Evolutionary conservation across 2,329 filamentous ascomycete species (phyloP).

Genomic region (Pseudogymnoascus sp.): DNA sequence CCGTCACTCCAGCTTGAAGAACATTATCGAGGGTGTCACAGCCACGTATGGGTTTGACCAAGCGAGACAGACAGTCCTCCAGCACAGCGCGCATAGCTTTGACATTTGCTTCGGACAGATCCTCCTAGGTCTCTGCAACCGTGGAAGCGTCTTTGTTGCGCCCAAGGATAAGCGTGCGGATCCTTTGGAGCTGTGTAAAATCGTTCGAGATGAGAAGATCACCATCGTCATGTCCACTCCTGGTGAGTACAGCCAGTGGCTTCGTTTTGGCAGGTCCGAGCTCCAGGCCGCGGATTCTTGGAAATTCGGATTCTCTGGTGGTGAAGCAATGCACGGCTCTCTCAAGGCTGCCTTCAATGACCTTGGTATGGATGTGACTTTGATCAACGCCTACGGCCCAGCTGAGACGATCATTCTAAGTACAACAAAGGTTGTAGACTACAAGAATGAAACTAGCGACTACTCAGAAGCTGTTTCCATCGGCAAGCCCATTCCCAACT

Average conservation of each 20-base stretch:
- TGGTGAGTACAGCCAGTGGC: conserved; percentile 21
- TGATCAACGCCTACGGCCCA: conserved; percentile 14
- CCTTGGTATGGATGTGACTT: conserved; percentile 16
- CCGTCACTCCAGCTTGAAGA: background rate
- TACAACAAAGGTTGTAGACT: conserved; percentile 24
- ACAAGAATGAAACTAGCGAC: background rate
- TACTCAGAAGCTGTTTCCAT: background rate
- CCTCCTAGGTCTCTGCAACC: background rate
- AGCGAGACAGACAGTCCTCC: background rate
- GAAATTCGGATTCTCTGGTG: conserved; percentile 26
- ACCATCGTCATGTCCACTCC: conserved; percentile 22
- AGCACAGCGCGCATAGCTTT: background rate
- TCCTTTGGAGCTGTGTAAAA: background rate
- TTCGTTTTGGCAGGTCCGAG: conserved; percentile 1
- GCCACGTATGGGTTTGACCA: background rate
- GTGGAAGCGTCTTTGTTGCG: background rate
- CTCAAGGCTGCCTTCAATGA: conserved; percentile 21
- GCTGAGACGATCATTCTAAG: conserved; percentile 7
- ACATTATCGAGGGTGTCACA: background rate
- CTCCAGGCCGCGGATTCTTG: conserved; percentile 13
- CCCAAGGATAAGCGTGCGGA: background rate
- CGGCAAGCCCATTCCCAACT: conserved; percentile 18
- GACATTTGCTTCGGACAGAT: background rate
- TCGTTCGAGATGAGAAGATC: conserved; percentile 18
- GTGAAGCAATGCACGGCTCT: conserved; percentile 23